A percentile compares a stretch with the other conserved stretches of the same genome.
phyloP scores from a whole-genome alignment of 306 rosid species.

The Glycine latifolia region DNA sequence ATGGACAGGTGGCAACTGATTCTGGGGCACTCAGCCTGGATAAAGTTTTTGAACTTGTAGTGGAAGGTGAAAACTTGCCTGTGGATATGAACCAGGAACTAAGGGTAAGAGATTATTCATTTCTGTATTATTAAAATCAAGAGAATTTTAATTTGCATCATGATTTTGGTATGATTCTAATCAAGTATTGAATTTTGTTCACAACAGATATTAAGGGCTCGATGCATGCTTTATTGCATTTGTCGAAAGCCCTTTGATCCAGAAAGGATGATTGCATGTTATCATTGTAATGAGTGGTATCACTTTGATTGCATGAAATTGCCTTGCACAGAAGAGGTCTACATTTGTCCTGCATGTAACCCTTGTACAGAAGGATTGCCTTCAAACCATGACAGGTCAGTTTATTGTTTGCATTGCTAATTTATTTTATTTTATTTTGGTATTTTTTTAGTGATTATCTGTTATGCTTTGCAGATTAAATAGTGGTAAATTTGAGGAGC shows the following conservation, averaged over 20 bases:
- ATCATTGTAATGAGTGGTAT: conserved; percentile 89
- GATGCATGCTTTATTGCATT: conserved; percentile 92
- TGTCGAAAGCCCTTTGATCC: conserved; percentile 87
- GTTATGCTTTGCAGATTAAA: conserved; percentile 61
- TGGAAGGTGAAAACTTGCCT: conserved; percentile 84
- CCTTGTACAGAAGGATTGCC: conserved; percentile 57
- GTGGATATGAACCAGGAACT: conserved; percentile 78
- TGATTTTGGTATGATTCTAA: conserved; percentile 31
- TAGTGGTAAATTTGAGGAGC: conserved; percentile 68
- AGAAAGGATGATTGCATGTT: conserved; percentile 89
- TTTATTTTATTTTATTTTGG: neutral
- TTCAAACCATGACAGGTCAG: conserved; percentile 73
- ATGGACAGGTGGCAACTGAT: conserved; percentile 73
- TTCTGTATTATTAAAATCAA: conserved; percentile 48
- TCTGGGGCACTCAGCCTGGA: conserved; percentile 72
- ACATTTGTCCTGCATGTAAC: conserved; percentile 88
- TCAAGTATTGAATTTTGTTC: conserved; percentile 43
- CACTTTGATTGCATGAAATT: conserved; percentile 92
- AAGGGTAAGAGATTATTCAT: conserved; percentile 54
- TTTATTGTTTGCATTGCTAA: neutral
- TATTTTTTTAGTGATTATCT: conserved; percentile 21
- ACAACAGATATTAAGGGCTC: conserved; percentile 81
- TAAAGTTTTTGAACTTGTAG: conserved; percentile 68
- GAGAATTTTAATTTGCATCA: conserved; percentile 21
- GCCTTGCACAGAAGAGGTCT: conserved; percentile 58